Evolutionary conservation across 371 early-diverging fungal species (phyloP), one percentile per base, ranked within the genome.

Genomic region (Syncephalastrum sp.): DNA sequence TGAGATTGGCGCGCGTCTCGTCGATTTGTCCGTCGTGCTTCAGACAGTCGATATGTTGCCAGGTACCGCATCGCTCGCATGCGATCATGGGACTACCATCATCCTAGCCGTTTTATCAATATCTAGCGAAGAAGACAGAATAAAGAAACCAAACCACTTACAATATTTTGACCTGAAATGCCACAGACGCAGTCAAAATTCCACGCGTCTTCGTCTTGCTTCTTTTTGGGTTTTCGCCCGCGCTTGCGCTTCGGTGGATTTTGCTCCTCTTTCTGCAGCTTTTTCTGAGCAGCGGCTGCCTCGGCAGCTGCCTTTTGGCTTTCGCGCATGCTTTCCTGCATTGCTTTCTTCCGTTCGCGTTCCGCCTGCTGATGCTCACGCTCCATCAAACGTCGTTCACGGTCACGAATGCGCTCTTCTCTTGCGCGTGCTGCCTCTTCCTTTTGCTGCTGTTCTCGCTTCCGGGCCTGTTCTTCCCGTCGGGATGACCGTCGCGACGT

Each of bases 81-180:
- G 87, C 87, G 56, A 88, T 83, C 85, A 90, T 84, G 0, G 87
- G 83, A 25, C 71, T 74, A n/a, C 89, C 91, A 72, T 90, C 89
- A 61, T 84, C 85, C 84, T 84, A 68, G 10, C 38, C 0, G 23
- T 51, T n/a, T 24, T 19, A 25, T n/a, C 24, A n/a, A 17, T 23
- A 29, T 7, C 49, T n/a, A 27, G 16, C 42, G 4, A 23, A 47
- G 4, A 6, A 42, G 44, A 21, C 2, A 2, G 21, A 21, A 21
- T 21, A 51, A 4, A 25, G 3, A 25, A 47, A 14, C 15, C 17
- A 15, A 14, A 21, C 33, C 12, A 23, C 63, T 56, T 77, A 82
- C 84, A 67, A 84, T 55, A 51, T 84, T 81, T 10, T 67, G 64
- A 29, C 84, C 84, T 48, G 69, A 68, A 0, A 84, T 74, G 15